These are phyloP conservation scores for Erigeron canadensis DNA, from an alignment of 129 eudicot species.

Conservation along the genomic window DNA sequence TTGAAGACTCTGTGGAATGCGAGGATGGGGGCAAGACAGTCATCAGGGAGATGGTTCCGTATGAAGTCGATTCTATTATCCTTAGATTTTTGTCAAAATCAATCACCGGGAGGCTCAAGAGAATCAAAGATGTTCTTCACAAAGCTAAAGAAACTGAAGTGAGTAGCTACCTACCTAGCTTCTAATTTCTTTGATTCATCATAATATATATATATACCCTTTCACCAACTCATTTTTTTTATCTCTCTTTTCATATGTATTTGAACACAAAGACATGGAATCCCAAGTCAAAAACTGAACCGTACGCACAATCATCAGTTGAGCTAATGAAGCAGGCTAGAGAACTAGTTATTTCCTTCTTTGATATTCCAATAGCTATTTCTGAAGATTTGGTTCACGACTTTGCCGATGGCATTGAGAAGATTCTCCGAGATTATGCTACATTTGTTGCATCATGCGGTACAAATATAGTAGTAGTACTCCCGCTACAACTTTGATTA, in stretches of 20 bases:
- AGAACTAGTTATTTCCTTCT: constrained; percentile 63
- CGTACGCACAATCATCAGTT: constrained; percentile 77
- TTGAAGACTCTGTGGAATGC: constrained; percentile 80
- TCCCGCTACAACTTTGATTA: neutral
- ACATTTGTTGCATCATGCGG: constrained; percentile 81
- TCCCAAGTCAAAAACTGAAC: constrained; percentile 90
- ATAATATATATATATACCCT: neutral
- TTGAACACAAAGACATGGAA: constrained; percentile 72
- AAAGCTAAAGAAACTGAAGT: constrained; percentile 87
- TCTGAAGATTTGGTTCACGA: constrained; percentile 62
- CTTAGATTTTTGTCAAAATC: constrained; percentile 55
- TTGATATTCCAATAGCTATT: constrained; percentile 61
- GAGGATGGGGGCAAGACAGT: constrained; percentile 80
- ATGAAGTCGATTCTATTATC: constrained; percentile 73
- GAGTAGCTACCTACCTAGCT: constrained; percentile 16
- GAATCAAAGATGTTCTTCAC: constrained; percentile 50
- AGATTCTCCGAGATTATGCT: constrained; percentile 51
- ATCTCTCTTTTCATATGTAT: no score
- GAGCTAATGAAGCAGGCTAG: constrained; percentile 66
- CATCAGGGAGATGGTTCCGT: constrained; percentile 75
- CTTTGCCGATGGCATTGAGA: constrained; percentile 71
- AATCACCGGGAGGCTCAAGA: constrained; percentile 59
- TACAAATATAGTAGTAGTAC: constrained; percentile 27
- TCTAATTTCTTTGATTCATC: neutral
- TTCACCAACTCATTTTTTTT: neutral